Conservation (phyloP, 805 yeast genomes). For the Grigorovia transvaalensis region DNA sequence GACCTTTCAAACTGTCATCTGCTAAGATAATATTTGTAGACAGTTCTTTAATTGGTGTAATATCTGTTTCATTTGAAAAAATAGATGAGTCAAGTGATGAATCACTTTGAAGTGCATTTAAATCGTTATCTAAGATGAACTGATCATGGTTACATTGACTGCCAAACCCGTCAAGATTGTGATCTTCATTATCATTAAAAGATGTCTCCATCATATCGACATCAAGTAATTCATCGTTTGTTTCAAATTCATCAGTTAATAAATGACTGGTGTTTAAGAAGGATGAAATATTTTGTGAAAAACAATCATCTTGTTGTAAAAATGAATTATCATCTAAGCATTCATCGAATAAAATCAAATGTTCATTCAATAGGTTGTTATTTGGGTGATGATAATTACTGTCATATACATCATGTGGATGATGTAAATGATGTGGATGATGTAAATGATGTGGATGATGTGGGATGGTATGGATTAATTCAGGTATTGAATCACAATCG, state of each 20-base stretch:
- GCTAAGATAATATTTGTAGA: not conserved
- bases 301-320: not conserved
- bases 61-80: not conserved
- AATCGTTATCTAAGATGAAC: not conserved
- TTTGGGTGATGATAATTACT: not conserved
- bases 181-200: not conserved
- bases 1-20: not conserved
- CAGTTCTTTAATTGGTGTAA: not conserved
- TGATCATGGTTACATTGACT: not conserved
- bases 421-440: not conserved
- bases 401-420: not conserved
- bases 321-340: not conserved
- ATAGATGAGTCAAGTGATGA: not conserved
- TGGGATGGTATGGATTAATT: not conserved
- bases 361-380: not conserved
- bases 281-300: not conserved
- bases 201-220: not conserved
- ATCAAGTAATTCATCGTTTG: not conserved
- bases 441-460: not conserved
- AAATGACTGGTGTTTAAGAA: not conserved
- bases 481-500: not conserved
- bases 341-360: not conserved
- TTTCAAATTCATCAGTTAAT: not conserved
- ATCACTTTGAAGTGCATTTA: not conserved
- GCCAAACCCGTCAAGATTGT: not conserved